These are phyloP conservation scores for Acephala macrosclerotiorum DNA, from an alignment of 2,329 filamentous ascomycete species.

Conservation along the genomic window DNA sequence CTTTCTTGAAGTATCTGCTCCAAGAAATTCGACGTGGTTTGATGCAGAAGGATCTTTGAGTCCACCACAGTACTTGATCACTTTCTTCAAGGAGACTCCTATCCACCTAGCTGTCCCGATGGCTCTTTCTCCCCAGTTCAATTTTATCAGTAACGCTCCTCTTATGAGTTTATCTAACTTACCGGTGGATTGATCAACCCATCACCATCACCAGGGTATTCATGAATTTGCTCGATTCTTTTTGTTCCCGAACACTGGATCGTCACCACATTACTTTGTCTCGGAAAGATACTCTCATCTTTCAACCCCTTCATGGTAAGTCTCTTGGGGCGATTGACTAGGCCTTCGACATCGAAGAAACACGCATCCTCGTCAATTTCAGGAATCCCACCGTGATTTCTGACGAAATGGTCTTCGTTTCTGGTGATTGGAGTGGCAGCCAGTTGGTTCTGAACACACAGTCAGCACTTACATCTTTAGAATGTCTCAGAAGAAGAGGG, in stretches of 20 bases:
- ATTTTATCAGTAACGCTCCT: background rate
- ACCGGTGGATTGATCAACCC: constrained; percentile 55
- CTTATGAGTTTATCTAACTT: background rate
- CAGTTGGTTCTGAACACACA: constrained; percentile 51
- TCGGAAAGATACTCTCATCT: constrained; percentile 65
- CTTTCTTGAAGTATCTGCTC: constrained; percentile 72
- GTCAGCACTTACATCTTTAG: background rate
- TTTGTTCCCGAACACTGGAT: constrained; percentile 74
- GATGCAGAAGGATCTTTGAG: constrained; percentile 52
- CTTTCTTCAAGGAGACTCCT: constrained; percentile 71
- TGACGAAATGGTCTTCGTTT: constrained; percentile 68
- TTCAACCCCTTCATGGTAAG: constrained; percentile 66
- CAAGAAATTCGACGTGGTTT: constrained; percentile 72
- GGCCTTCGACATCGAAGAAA: constrained; percentile 62
- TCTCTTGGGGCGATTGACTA: constrained; percentile 63
- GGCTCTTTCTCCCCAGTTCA: constrained; percentile 67
- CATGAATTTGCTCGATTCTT: constrained; percentile 70
- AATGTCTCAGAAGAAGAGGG: background rate
- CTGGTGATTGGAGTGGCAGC: constrained; percentile 63
- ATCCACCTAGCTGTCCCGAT: constrained; percentile 70
- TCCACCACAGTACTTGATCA: constrained; percentile 75
- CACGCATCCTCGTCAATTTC: constrained; percentile 64
- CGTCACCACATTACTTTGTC: constrained; percentile 62
- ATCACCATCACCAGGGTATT: constrained; percentile 72
- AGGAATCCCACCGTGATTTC: constrained; percentile 78